Evolutionary conservation across 2,329 filamentous ascomycete genomes (phyloP), one percentile per base, ranked within the genome.

Genomic region (Neobulgaria alba): DNA sequence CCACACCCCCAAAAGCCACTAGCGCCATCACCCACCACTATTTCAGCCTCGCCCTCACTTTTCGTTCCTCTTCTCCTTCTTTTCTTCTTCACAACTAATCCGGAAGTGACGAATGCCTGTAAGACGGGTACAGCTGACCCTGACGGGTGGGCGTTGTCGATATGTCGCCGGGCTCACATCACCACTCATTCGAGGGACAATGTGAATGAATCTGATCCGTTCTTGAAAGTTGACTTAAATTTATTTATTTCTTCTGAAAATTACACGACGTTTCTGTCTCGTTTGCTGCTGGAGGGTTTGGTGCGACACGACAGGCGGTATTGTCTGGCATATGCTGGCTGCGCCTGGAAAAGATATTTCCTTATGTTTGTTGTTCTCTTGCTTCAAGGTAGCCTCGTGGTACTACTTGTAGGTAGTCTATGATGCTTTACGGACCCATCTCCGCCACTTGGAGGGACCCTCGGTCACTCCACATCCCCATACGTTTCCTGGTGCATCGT

Each of bases 91-190:
- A 73, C 78, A 85, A 86, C 81, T 86, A 86, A 77, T 76, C 75
- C 79, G 81, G 79, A 76, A 62, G 71, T 82, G 82, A 88, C 74
- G 82, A 84, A 68, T 72, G 75, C 73, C 72, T 71, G 60, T 66
- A 63, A 60, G 63, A 60, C 69, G 72, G 66, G 63, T 37, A 66
- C 63, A 79, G 68, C 60, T 53, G 70, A 73, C 66, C 73, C 43
- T 41, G 66, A 63, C 57, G 62, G 67, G 70, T 67, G 71, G 67
- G 68, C 67, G 66, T 70, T 79, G 77, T 66, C 75, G 75, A 79
- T 47, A 79, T 82, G 76, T 75, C 66, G 67, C n/a, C 65, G 71
- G 73, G 73, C 63, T 68, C 72, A 69, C 60, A 62, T 73, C 68
- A 80, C 77, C 76, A 81, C 74, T 72, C 69, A 67, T 61, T 42